Evolutionary conservation across 108 stramenopile species (phyloP).

Genomic region (Fistulifera pelliculosa): DNA sequence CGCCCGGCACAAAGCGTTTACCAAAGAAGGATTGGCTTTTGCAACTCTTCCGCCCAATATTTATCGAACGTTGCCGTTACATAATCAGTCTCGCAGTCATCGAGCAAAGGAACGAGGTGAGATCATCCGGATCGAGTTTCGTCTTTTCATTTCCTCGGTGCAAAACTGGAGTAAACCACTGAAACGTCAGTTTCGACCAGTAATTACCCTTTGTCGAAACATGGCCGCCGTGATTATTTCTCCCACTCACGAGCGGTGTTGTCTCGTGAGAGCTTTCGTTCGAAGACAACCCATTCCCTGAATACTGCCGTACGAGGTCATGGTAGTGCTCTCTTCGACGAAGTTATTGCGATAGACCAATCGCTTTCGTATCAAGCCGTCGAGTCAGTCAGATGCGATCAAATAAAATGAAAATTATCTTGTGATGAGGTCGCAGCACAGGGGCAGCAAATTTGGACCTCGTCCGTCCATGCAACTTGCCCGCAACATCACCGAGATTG

Average conservation of each 20-base stretch:
- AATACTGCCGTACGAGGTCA: too few relatives aligned
- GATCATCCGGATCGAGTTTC: conserved; percentile 58
- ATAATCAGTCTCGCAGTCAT: conserved; percentile 36
- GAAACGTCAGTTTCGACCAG: conserved; percentile 55
- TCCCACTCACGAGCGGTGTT: conserved; percentile 1
- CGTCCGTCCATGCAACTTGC: too few relatives aligned
- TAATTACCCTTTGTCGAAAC: conserved; percentile 9
- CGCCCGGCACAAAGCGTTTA: conserved; percentile 39
- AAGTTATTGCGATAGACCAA: too few relatives aligned
- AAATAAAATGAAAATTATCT: too few relatives aligned
- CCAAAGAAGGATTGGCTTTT: conserved; percentile 28
- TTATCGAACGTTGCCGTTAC: conserved; percentile 31
- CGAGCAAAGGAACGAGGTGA: conserved; percentile 53
- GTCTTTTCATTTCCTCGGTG: conserved; percentile 47
- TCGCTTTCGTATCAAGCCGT: too few relatives aligned
- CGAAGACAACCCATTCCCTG: too few relatives aligned
- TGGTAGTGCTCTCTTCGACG: too few relatives aligned
- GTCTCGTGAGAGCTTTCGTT: background rate
- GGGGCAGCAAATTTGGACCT: too few relatives aligned
- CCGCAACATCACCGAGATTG: too few relatives aligned
- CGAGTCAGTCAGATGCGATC: too few relatives aligned
- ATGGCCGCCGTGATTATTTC: background rate
- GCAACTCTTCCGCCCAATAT: conserved; percentile 49
- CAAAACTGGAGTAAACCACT: conserved; percentile 68
- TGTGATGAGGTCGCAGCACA: too few relatives aligned